Evolutionary conservation across 352 stramenopile genomes (phyloP), one percentile per base, ranked within the genome.

Genomic region (Pythium aquatile): DNA sequence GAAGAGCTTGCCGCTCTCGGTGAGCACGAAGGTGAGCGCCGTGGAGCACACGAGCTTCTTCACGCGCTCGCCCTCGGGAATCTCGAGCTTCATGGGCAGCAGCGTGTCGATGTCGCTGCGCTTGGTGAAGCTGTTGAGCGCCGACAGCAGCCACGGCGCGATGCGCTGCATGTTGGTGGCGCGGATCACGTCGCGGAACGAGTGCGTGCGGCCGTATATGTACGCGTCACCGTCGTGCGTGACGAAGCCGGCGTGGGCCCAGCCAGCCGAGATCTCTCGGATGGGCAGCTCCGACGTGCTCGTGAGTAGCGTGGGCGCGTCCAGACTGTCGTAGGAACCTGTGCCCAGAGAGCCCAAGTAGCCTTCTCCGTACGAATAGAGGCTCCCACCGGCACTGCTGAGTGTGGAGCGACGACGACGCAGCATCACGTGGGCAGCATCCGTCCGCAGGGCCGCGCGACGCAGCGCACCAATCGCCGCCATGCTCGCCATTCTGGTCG

Each of bases 101-200:
- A 95, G 70, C 49, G 77, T 86, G 59, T 95, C 86, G 20, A 95
- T 74, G 54, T 78, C 78, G 17, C 73, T 77, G 17, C 68, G 65
- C 30, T 68, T 71, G n/a, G 84, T 91, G 64, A 95, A 88, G 53
- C 47, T 79, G 70, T 93, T 95, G 60, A 92, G 83, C 70, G 73
- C 80, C 47, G 65, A 66, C 35, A 93, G 72, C 53, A 95, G 69
- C 67, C 77, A 84, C 57, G 86, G 86, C 49, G 85, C 74, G 37
- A 93, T 67, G 29, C 86, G 86, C 61, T 93, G 79, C 69, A 95
- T 93, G 68, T 93, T 93, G 51, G 84, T 95, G 24, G 83, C 74
- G 8, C 86, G 81, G 61, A 95, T 91, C 39, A 95, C 86, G 52
- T 93, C 85, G 32, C 81, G 79, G 61, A 95, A 95, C 57, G 85